A percentile compares a stretch with the other conserved stretches of the same genome.
These are phyloP conservation scores for Aphanomyces euteiches DNA, from an alignment of 352 stramenopile genomes.

Conservation along the genomic window DNA sequence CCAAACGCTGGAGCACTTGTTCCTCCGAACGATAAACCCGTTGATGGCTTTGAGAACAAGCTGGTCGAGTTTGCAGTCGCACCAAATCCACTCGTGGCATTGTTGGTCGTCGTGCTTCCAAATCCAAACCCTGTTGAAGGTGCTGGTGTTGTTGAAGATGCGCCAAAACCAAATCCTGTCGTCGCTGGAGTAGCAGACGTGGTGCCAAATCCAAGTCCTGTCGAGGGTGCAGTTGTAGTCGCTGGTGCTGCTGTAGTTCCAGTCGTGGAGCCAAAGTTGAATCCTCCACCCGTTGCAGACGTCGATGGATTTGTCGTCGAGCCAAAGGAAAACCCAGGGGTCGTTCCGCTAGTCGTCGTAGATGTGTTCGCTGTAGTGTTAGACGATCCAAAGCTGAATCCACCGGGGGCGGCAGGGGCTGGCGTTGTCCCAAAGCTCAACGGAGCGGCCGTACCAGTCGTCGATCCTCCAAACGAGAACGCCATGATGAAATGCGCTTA, in stretches of 20 bases:
- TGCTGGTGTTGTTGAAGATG: background rate
- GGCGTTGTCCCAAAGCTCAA: slow-evolving; percentile 32
- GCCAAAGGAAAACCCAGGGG: slow-evolving; percentile 35
- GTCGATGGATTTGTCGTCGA: no score
- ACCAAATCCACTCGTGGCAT: slow-evolving; percentile 20
- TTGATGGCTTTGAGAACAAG: slow-evolving; percentile 12
- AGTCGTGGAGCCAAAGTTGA: slow-evolving; percentile 9
- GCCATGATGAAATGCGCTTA: slow-evolving; percentile 26
- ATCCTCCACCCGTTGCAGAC: background rate
- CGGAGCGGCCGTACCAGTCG: slow-evolving; percentile 6
- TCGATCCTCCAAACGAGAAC: slow-evolving; percentile 29
- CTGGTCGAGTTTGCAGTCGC: background rate
- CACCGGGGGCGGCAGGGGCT: background rate
- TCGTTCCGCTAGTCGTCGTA: background rate
- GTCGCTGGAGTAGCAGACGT: slow-evolving; percentile 8
- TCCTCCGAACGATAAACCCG: background rate
- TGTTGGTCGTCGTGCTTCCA: background rate
- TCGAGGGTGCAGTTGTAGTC: background rate
- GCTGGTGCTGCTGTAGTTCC: slow-evolving; percentile 21
- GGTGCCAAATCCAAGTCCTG: slow-evolving; percentile 37
- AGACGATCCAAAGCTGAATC: slow-evolving; percentile 34
- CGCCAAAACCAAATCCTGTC: slow-evolving; percentile 26
- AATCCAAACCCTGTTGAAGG: slow-evolving; percentile 12
- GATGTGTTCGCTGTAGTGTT: slow-evolving; percentile 18
- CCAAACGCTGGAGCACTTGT: background rate